Evolutionary conservation across 2,329 filamentous ascomycete species (phyloP).

Genomic region (Celoporthe dispersa): DNA sequence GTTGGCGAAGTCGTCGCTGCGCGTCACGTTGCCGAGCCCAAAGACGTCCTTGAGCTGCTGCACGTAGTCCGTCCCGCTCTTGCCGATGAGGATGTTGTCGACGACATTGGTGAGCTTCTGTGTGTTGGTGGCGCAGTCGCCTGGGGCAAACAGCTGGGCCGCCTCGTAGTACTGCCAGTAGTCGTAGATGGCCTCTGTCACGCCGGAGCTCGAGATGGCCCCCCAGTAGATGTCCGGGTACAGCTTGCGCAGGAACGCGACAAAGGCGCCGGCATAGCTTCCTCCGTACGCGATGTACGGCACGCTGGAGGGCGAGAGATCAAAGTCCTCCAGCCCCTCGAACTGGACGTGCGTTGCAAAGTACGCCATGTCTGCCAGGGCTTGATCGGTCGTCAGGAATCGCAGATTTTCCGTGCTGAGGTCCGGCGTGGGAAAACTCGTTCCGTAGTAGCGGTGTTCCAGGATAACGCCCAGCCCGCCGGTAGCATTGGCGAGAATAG

Average conservation of each 20-base stretch:
- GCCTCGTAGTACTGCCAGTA: slow-evolving; percentile 69
- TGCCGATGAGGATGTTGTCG: slow-evolving; percentile 54
- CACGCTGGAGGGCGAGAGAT: slow-evolving; percentile 67
- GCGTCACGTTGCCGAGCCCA: slow-evolving; percentile 49
- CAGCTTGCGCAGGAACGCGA: slow-evolving; percentile 73
- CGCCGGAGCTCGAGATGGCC: slow-evolving; percentile 79
- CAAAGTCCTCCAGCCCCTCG: slow-evolving; percentile 67
- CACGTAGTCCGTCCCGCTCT: slow-evolving; percentile 47
- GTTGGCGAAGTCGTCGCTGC: slow-evolving; percentile 54
- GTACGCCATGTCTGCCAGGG: slow-evolving; percentile 79
- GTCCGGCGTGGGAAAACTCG: slow-evolving; percentile 70
- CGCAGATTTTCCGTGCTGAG: slow-evolving; percentile 72
- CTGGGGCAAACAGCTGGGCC: slow-evolving; percentile 52
- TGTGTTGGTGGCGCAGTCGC: slow-evolving; percentile 66
- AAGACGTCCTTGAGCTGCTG: slow-evolving; percentile 49
- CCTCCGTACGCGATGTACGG: slow-evolving; percentile 83
- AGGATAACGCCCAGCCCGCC: slow-evolving; percentile 78
- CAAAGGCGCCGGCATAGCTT: slow-evolving; percentile 81
- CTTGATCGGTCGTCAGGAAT: slow-evolving; percentile 83
- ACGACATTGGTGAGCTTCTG: slow-evolving; percentile 59
- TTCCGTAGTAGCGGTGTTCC: slow-evolving; percentile 87
- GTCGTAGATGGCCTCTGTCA: slow-evolving; percentile 77
- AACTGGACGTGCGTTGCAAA: slow-evolving; percentile 77
- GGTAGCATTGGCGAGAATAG: slow-evolving; percentile 71
- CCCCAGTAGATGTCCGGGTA: slow-evolving; percentile 83